Evolutionary conservation across 2,329 filamentous ascomycete genomes (phyloP), one percentile per base, ranked within the genome.

Genomic region (Dactylellina parvicollis): DNA sequence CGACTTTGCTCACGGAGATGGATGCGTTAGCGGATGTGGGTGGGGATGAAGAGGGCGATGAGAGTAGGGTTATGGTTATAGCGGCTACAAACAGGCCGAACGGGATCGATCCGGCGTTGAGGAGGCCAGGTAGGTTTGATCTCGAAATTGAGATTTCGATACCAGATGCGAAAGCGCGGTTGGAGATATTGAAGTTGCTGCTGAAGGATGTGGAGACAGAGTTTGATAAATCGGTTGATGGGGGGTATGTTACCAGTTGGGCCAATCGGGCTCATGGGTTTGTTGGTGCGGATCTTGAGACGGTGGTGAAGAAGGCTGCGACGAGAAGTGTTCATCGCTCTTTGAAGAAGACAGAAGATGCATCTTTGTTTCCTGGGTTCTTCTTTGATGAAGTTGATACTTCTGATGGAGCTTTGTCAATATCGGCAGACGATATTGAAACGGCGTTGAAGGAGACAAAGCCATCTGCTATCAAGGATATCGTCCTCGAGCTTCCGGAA

Each of bases 401-500:
- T 14, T 28, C 38, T 18, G 54, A 73, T 16, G 49, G n/a, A 7
- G 32, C 46, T 4, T 49, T 73, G 18, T 73, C 69, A 12, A 60
- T 73, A 42, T 73, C 69, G 9, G 55, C 54, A 18, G 77, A 81
- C n/a, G 84, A 86, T 75, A 83, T 86, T 57, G 81, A 84, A 50
- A 75, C 78, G 4, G 87, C 88, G 0, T 80, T 89, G 30, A 83
- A 84, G 57, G 81, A 85, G 67, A 84, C 88, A n/a, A 83, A 84
- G 12, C 88, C 88, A 0, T 88, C 86, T 1, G 87, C 88, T 0
- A 86, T 90, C 80, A 85, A 86, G 74, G 88, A 89, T 76, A 85
- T 89, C 28, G 86, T 89, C 79, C 80, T 90, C 22, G 87, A 90
- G 77, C 87, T 86, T 4, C 88, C 88, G 0, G 87, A 87, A 75